These are phyloP conservation scores for Colletotrichum endophyticum DNA, from an alignment of 2,329 filamentous ascomycete species.

Conservation along the genomic window DNA sequence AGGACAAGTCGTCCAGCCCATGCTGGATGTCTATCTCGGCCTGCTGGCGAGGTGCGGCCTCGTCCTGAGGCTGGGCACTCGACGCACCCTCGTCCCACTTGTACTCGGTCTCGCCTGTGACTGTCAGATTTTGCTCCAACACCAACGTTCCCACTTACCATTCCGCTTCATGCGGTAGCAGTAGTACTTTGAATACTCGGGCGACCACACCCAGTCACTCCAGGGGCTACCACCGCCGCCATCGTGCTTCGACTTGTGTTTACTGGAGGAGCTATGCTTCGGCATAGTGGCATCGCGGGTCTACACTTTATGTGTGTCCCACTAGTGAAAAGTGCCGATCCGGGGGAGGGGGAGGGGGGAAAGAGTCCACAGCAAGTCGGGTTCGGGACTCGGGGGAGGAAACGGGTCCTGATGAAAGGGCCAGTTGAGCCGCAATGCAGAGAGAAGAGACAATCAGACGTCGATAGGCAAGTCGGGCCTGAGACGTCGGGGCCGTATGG, in stretches of 20 bases:
- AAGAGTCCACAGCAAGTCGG: background rate
- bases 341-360: background rate
- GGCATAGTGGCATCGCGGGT: slow-evolving; percentile 32
- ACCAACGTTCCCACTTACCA: slow-evolving; percentile 26
- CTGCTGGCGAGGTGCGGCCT: slow-evolving; percentile 27
- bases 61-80: slow-evolving; percentile 1
- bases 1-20: slow-evolving; percentile 1
- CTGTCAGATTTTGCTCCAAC: background rate
- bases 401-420: background rate
- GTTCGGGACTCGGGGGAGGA: background rate
- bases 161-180: slow-evolving; percentile 29
- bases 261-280: slow-evolving; percentile 25
- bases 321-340: background rate
- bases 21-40: slow-evolving; percentile 25
- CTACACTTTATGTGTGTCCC: background rate
- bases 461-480: slow-evolving; percentile 5
- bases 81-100: slow-evolving; percentile 26
- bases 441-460: slow-evolving; percentile 5
- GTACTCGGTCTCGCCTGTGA: slow-evolving; percentile 26
- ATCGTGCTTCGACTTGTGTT: slow-evolving; percentile 25
- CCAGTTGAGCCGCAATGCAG: slow-evolving; percentile 11
- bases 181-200: slow-evolving; percentile 29
- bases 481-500: background rate
- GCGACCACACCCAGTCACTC: slow-evolving; percentile 33
- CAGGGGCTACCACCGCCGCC: slow-evolving; percentile 16